phyloP scores from a whole-genome alignment of 164 flowering plant genomes.

The grape (Vitis vinifera) region ASM3070453v1 NC_081807.1:4616001-4616500 shows the following conservation, averaged over 20 bases:
- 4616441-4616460: constrained; percentile 3
- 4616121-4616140: constrained; percentile 69
- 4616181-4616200: constrained; percentile 8
- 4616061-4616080: constrained; percentile 87
- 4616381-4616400: constrained; percentile 97
- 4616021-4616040: constrained; percentile 1
- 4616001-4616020: neutral
- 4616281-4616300: constrained; percentile 82
- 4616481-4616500: constrained; percentile 2
- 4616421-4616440: constrained; percentile 65
- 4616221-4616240: constrained; percentile 91
- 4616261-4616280: constrained; percentile 94
- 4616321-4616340: constrained; percentile 41
- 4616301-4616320: constrained; percentile 84
- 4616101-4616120: constrained; percentile 64
- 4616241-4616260: constrained; percentile 92
- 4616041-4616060: constrained; percentile 2
- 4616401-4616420: constrained; percentile 97
- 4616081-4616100: constrained; percentile 69
- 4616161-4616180: constrained; percentile 4
- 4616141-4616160: constrained; percentile 72
- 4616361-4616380: constrained; percentile 73
- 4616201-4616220: constrained; percentile 26
- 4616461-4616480: neutral
- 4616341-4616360: constrained; percentile 53